Evolutionary conservation across 345 rosid species (phyloP).

Genomic region (Rhizophora apiculata): DNA sequence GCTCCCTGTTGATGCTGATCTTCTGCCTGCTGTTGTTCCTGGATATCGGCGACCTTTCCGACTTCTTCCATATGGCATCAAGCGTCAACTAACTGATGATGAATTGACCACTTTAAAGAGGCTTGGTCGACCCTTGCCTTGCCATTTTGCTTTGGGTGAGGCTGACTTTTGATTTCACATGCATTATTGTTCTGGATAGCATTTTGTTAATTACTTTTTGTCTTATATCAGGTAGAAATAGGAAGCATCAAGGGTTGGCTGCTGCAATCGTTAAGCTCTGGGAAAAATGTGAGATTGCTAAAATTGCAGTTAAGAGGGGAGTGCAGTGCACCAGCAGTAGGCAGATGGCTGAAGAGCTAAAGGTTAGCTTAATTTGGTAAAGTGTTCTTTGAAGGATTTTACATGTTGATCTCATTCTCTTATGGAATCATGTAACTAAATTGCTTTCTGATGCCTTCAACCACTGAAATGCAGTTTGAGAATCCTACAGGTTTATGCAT

Average conservation of each 20-base stretch:
- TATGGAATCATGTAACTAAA: no score
- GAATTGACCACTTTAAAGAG: slow-evolving; percentile 91
- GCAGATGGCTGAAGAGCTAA: slow-evolving; percentile 87
- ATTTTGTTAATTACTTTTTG: slow-evolving; percentile 20
- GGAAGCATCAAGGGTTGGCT: slow-evolving; percentile 85
- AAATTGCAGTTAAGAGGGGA: slow-evolving; percentile 93
- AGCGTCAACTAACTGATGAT: slow-evolving; percentile 72
- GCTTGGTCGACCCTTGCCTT: slow-evolving; percentile 82
- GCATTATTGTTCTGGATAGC: slow-evolving; percentile 7
- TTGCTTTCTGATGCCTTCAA: no score
- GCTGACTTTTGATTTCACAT: slow-evolving; percentile 11
- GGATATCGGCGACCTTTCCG: slow-evolving; percentile 85
- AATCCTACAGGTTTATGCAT: no score
- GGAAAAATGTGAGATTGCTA: slow-evolving; percentile 95
- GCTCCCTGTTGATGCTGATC: slow-evolving; percentile 87
- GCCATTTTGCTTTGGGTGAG: slow-evolving; percentile 86
- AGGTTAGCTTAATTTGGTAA: slow-evolving; percentile 41
- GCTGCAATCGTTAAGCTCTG: slow-evolving; percentile 78
- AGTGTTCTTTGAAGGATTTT: not conserved
- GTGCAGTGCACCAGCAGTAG: slow-evolving; percentile 69
- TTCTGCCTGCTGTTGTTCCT: slow-evolving; percentile 72
- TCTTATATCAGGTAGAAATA: slow-evolving; percentile 66
- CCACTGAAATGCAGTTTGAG: no score
- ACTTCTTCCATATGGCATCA: slow-evolving; percentile 88
- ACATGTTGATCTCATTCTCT: no score